Base-by-base conservation (phyloP, 495 filamentous ascomycete genomes). In the Penicillium cinerascens region DNA sequence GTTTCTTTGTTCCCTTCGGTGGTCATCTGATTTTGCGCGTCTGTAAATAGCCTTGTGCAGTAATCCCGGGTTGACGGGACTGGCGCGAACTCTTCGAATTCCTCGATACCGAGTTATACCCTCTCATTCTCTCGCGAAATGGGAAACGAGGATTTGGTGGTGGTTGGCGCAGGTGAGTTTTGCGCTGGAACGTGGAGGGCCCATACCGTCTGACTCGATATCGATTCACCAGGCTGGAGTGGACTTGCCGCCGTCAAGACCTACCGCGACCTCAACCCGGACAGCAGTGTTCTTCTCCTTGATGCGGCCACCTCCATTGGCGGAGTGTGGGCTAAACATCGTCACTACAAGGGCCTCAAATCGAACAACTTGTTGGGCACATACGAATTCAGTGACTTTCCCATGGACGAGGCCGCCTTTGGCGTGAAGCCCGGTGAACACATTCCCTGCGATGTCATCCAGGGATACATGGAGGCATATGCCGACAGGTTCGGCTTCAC, bases 331-430 rank as follows among this genome's bases (percentile, higher is more conserved):
- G 76, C 81, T 4, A 69, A 78, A 29, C 69, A 85, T 27, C 71
- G 83, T 0, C 69, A 87, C 23, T 91, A 89, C 61, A 79, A 81
- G 7, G 83, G 84, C 9, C 77, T 92, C 20, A 83, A 81, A 46
- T 81, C 85, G 6, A 85, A 84, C 63, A 82, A 83, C 54, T 71
- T 79, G 64, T 65, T 82, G 17, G 84, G 86, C 10, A 85, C 78
- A 4, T 83, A 84, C 60, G 87, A 88, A 64, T 87, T 79, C 64
- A 82, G 80, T 39, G 87, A 89, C 58, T 88, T 86, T 54, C 86
- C 86, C 25, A 87, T 92, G 85, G 79, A 83, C 47, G 72, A 73
- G 29, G 61, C 73, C 18, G 78, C 67, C 0, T 85, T 81, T 58
- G 82, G 82, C 3, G 79, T 88, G 40, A 72, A 79, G 47, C 58